A percentile compares a stretch with the other conserved stretches of the same genome.
Evolutionary conservation across 768 basidiomycete genomes (phyloP).

Genomic region (Suillus decipiens): DNA sequence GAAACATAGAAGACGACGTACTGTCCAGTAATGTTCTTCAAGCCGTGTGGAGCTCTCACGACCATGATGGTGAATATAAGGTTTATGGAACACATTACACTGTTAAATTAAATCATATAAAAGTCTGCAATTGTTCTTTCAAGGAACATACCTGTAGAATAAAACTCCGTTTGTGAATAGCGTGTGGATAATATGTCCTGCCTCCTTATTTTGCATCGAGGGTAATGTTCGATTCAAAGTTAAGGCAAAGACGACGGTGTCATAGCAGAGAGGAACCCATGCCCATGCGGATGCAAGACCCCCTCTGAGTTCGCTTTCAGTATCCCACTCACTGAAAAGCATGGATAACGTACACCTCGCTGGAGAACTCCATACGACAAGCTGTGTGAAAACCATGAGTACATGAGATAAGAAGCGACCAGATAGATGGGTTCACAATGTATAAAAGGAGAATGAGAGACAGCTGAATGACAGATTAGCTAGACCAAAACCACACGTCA

Average conservation of each 20-base stretch:
- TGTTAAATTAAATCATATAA: conserved; percentile 15
- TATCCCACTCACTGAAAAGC: neutral
- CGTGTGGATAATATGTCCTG: conserved; percentile 24
- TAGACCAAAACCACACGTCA: conserved; percentile 2
- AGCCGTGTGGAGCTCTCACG: conserved; percentile 24
- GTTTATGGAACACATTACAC: conserved; percentile 41
- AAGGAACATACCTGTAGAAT: conserved; percentile 34
- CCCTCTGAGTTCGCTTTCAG: conserved; percentile 15
- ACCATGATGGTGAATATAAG: conserved; percentile 42
- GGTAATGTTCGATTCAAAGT: conserved; percentile 34
- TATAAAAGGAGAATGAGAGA: conserved; percentile 14
- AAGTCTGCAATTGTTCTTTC: neutral
- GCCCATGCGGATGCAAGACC: conserved; percentile 36
- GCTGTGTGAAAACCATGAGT: conserved; percentile 26
- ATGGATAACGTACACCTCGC: conserved; percentile 20
- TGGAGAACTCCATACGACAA: conserved; percentile 42
- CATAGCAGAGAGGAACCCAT: conserved; percentile 43
- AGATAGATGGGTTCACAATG: conserved; percentile 14
- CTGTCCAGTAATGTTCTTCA: conserved; percentile 42
- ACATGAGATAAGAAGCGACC: conserved; percentile 25
- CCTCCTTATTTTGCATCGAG: conserved; percentile 19
- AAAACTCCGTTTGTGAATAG: conserved; percentile 34
- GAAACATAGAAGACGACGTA: conserved; percentile 7
- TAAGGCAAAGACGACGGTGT: conserved; percentile 37
- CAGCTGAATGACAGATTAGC: conserved; percentile 13